Percentiles rank a stretch among this genome's conserved stretches.
These are phyloP conservation scores for Eimeria tenella DNA, from an alignment of 169 alveolate species.

Conservation along the genomic window DNA sequence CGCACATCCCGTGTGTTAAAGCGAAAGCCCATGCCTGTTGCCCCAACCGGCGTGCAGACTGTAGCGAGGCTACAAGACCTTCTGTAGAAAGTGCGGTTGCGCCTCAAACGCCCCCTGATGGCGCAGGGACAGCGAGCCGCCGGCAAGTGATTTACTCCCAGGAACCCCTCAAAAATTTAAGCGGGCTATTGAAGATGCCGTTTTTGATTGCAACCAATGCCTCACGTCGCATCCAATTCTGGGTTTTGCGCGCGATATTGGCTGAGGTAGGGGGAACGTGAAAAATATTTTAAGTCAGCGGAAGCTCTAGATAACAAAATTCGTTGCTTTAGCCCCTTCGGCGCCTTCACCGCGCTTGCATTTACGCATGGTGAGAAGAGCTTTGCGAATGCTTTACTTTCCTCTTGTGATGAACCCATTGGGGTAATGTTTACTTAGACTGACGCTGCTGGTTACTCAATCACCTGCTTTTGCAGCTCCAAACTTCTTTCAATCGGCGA, in stretches of 20 bases:
- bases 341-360: no score
- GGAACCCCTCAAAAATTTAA: constrained; percentile 31
- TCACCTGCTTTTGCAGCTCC: constrained; percentile 59
- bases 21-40: not conserved
- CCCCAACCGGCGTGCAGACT: not conserved
- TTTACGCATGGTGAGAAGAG: no score
- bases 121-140: not conserved
- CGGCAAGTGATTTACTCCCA: constrained; percentile 46
- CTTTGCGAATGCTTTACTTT: no score
- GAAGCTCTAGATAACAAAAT: no score
- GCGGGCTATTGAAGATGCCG: constrained; percentile 36
- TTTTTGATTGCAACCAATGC: constrained; percentile 17
- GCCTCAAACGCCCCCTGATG: not conserved
- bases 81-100: not conserved
- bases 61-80: not conserved
- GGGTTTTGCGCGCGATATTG: constrained; percentile 60
- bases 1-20: not conserved
- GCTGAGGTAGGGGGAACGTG: constrained; percentile 42
- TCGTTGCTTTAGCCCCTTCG: no score
- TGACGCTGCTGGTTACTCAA: not conserved
- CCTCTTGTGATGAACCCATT: no score
- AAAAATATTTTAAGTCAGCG: not conserved
- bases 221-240: constrained; percentile 56
- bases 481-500: constrained; percentile 57
- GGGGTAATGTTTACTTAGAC: not conserved